These are phyloP conservation scores for Lachnellula suecica DNA, from an alignment of 2,329 filamentous ascomycete genomes.

Conservation along the genomic window DNA sequence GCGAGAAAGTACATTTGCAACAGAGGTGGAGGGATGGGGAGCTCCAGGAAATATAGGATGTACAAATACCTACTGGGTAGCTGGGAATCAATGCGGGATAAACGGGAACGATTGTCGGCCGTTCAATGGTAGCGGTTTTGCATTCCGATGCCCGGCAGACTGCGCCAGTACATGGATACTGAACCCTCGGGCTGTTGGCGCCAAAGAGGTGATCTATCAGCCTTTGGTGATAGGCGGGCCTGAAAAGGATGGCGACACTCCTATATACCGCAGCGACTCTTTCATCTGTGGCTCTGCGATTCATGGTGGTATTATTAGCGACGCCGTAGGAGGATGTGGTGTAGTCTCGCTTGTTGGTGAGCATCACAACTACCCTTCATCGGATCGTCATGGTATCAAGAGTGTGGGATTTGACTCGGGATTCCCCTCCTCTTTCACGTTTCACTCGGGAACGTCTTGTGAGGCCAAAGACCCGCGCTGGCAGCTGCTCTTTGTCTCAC, in stretches of 20 bases:
- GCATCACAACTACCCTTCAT: conserved; percentile 60
- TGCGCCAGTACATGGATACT: conserved; percentile 65
- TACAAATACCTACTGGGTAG: conserved; percentile 66
- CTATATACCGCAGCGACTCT: conserved; percentile 83
- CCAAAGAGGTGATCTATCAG: conserved; percentile 62
- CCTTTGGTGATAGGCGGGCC: conserved; percentile 70
- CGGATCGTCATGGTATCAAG: conserved; percentile 69
- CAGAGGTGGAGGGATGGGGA: conserved; percentile 68
- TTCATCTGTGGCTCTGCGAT: conserved; percentile 85
- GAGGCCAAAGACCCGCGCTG: conserved; percentile 78
- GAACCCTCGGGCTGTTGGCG: conserved; percentile 74
- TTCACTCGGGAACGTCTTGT: conserved; percentile 64
- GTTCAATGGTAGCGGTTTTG: conserved; percentile 67
- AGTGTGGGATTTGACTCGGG: conserved; percentile 82
- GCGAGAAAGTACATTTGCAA: conserved; percentile 56
- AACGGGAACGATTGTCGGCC: conserved; percentile 75
- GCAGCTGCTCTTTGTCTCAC: conserved; percentile 78
- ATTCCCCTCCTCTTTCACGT: conserved; percentile 85
- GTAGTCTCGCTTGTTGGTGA: conserved; percentile 74
- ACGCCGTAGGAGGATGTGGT: conserved; percentile 75
- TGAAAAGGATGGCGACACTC: conserved; percentile 38
- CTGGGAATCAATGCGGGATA: conserved; percentile 71
- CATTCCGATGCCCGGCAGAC: conserved; percentile 74
- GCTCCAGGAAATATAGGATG: conserved; percentile 65
- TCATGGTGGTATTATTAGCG: conserved; percentile 75